Evolutionary conservation across 768 basidiomycete species (phyloP).

Genomic region (Amanita exitialis): DNA sequence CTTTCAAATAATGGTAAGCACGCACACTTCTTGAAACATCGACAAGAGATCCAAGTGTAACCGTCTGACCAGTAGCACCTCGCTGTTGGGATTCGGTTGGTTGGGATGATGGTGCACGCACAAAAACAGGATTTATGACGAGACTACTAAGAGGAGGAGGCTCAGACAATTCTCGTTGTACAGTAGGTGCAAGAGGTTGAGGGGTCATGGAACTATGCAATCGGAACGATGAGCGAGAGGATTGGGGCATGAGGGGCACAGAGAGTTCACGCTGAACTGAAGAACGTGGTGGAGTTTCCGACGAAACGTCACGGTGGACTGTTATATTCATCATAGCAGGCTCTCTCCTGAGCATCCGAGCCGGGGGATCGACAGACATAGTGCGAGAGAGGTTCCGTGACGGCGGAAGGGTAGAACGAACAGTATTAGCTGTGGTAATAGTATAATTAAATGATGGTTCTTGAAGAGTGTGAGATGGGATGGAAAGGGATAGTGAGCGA

Average conservation of each 20-base stretch:
- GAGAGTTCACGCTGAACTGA: conserved; percentile 30
- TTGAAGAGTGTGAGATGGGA: conserved; percentile 16
- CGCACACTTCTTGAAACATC: conserved; percentile 49
- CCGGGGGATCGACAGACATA: conserved; percentile 66
- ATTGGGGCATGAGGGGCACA: conserved; percentile 30
- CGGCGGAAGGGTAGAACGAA: conserved; percentile 34
- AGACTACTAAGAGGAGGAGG: conserved; percentile 59
- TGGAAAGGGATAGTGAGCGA: conserved; percentile 18
- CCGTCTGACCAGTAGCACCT: conserved; percentile 21
- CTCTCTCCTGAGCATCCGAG: conserved; percentile 16
- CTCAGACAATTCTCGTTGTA: conserved; percentile 45
- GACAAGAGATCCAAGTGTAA: conserved; percentile 49
- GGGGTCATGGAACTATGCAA: conserved; percentile 67
- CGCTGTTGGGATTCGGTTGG: conserved; percentile 16
- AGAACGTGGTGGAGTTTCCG: conserved; percentile 22
- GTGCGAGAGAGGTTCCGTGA: conserved; percentile 40
- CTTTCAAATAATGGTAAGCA: conserved; percentile 8
- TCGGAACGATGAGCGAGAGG: conserved; percentile 41
- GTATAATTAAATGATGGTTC: conserved; percentile 11
- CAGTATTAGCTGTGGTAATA: neutral
- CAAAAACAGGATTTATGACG: conserved; percentile 57
- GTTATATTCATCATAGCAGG: conserved; percentile 3
- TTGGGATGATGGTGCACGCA: conserved; percentile 43
- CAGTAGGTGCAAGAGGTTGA: conserved; percentile 31
- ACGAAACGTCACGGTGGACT: conserved; percentile 25